Base-by-base conservation (phyloP, 148 eudicot species). In the Bassia scoparia region DNA sequence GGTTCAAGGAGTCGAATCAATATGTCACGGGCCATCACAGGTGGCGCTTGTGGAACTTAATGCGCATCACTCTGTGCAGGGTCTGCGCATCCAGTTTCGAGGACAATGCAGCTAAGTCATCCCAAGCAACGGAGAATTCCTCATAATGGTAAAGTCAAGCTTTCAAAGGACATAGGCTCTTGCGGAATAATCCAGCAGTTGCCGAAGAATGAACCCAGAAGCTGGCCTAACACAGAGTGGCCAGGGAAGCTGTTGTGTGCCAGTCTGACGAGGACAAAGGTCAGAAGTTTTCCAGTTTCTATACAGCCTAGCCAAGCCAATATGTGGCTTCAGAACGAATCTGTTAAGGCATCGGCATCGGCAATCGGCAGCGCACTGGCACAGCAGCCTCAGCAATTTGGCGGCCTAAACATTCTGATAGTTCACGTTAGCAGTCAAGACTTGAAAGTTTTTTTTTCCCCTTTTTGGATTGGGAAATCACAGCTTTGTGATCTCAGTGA, bases 351-450 rank as follows among this genome's bases (percentile, higher is more conserved):
- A 43, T n/a, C 82, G 54, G 54, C 78, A 60, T 69, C 69, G 24
- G 14, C n/a, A n/a, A n/a, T n/a, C n/a, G n/a, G n/a, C n/a, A n/a
- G n/a, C n/a, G n/a, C n/a, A n/a, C n/a, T n/a, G n/a, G n/a, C n/a
- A n/a, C n/a, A n/a, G n/a, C 78, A 62, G 46, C 53, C 67, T 5
- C 78, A 69, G 62, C 84, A 74, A 54, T 81, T 48, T 83, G 88
- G 88, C 80, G 80, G 61, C 84, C 82, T 41, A 85, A 77, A 72
- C 79, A 76, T n/a, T 73, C 79, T 24, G 82, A 78, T 21, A 72
- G 10, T 46, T n/a, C n/a, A n/a, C n/a, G n/a, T n/a, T 80, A 74
- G 66, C 29, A 27, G 23, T 58, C 33, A 38, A 35, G 35, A 12
- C 13, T 23, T 46, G n/a, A 4, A 21, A 21, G 27, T 52, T 20